A percentile compares a stretch with the other conserved stretches of the same genome.
Evolutionary conservation across 2,329 filamentous ascomycete species (phyloP).

Genomic region (Phaeosphaeria sp.): DNA sequence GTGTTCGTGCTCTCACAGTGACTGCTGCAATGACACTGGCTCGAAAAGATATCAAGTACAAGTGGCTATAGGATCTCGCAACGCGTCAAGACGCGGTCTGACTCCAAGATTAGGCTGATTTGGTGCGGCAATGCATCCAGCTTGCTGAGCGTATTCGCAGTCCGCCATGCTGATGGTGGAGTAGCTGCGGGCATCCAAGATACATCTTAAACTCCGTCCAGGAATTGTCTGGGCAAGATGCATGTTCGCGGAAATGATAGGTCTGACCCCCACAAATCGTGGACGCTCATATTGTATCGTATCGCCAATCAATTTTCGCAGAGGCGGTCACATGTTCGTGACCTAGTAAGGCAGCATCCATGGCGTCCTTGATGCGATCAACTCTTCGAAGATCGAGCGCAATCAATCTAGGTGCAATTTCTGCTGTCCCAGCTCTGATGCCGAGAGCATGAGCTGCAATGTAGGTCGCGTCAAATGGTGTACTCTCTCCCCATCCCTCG

Average conservation of each 20-base stretch:
- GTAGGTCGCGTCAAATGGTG: constrained; percentile 28
- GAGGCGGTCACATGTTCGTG: too few species aligned
- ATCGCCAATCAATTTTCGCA: constrained; percentile 19
- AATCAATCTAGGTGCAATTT: constrained; percentile 29
- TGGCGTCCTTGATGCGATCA: constrained; percentile 38
- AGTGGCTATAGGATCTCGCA: too few species aligned
- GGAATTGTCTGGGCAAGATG: neutral
- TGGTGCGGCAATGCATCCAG: neutral
- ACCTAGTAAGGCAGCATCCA: constrained; percentile 29
- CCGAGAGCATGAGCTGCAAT: constrained; percentile 29
- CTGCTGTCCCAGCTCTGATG: constrained; percentile 30
- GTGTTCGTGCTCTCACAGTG: too few species aligned
- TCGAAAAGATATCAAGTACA: too few species aligned
- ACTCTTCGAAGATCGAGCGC: constrained; percentile 32
- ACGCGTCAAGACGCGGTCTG: too few species aligned
- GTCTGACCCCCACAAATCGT: too few species aligned
- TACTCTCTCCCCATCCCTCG: constrained; percentile 37
- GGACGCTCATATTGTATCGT: too few species aligned
- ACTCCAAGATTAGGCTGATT: too few species aligned
- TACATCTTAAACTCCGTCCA: constrained; percentile 19
- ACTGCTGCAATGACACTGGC: too few species aligned
- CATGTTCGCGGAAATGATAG: too few species aligned
- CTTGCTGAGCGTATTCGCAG: neutral
- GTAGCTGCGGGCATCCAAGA: constrained; percentile 10
- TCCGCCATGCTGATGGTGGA: neutral